Evolutionary conservation across 805 yeast genomes (phyloP).

Genomic region (Saccharomyces eubayanus): DNA sequence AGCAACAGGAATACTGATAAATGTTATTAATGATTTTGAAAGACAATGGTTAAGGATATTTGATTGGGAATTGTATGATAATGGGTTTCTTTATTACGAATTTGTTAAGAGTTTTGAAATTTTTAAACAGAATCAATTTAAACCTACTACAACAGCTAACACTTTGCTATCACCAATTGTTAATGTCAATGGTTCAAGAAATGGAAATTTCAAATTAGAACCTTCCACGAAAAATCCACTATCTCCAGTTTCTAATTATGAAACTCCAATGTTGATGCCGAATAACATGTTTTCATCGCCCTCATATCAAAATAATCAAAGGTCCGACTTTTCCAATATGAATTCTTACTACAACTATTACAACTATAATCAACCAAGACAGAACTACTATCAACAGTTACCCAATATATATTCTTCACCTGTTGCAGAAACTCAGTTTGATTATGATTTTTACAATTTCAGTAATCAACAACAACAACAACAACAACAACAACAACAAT

Average conservation of each 20-base stretch:
- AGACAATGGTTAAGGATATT: conserved; percentile 56
- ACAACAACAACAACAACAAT: neutral
- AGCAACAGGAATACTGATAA: conserved; percentile 75
- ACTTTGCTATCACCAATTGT: conserved; percentile 10
- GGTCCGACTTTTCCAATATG: conserved; percentile 8
- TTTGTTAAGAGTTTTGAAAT: conserved; percentile 19
- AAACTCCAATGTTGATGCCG: conserved; percentile 13
- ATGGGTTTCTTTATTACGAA: conserved; percentile 21
- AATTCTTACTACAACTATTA: conserved; percentile 3
- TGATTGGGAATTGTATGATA: conserved; percentile 49
- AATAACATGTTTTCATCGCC: conserved; percentile 20
- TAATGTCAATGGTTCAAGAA: neutral
- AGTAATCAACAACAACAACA: conserved; percentile 2
- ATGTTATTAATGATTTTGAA: conserved; percentile 57
- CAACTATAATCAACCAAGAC: conserved; percentile 7
- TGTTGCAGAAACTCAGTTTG: neutral
- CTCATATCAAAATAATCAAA: conserved; percentile 15
- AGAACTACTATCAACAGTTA: conserved; percentile 7
- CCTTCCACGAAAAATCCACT: conserved; percentile 8
- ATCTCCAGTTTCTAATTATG: conserved; percentile 16
- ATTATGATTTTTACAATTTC: neutral
- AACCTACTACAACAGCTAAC: conserved; percentile 8
- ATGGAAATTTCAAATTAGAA: neutral
- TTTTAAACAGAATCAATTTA: conserved; percentile 15
- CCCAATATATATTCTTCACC: conserved; percentile 11